phyloP scores from a whole-genome alignment of 768 basidiomycete species.

The Coprinellus micaceus region DNA sequence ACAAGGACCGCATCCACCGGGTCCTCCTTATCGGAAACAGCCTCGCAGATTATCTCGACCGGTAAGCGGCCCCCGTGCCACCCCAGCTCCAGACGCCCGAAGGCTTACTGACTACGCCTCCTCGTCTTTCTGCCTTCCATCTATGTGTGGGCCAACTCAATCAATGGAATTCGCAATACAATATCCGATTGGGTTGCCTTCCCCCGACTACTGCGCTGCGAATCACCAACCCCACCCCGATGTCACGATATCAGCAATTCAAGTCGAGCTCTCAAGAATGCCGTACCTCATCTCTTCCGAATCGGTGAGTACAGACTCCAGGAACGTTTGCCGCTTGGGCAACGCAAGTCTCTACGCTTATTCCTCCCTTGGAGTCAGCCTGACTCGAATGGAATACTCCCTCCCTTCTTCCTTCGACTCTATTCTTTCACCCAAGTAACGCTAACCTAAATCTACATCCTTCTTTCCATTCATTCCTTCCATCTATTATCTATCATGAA shows the following conservation, averaged over 20 bases:
- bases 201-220: neutral
- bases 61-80: conserved; percentile 35
- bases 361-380: neutral
- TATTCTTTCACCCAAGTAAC: neutral
- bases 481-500: conserved; percentile 5
- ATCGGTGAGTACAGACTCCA: neutral
- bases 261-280: neutral
- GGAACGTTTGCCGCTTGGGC: too few species aligned
- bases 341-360: too few species aligned
- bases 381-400: neutral
- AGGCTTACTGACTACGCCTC: conserved; percentile 15
- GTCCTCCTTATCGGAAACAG: conserved; percentile 64
- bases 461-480: neutral
- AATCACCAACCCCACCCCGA: neutral
- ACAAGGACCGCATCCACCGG: conserved; percentile 37
- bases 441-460: neutral
- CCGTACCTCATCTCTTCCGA: neutral
- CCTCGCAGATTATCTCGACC: conserved; percentile 63
- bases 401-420: neutral
- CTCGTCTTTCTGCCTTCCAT: conserved; percentile 3
- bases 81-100: too few species aligned
- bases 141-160: conserved; percentile 3
- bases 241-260: neutral
- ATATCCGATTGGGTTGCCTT: too few species aligned
- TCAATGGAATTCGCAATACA: neutral